A percentile compares a stretch with the other conserved stretches of the same genome.
These are phyloP conservation scores for Hysterangium stoloniferum DNA, from an alignment of 768 basidiomycete species.

Conservation along the genomic window DNA sequence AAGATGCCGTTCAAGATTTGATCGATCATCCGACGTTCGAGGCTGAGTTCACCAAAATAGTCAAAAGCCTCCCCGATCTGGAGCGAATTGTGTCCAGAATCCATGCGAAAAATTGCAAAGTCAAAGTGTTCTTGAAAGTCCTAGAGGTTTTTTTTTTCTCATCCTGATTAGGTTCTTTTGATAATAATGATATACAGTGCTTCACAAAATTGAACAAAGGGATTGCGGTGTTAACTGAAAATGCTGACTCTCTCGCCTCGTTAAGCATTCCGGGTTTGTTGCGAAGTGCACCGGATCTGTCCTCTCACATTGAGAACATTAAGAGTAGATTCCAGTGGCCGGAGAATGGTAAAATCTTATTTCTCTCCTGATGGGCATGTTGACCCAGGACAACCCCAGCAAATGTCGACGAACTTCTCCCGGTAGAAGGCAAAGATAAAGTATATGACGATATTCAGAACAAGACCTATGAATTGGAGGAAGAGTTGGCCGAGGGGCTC, in stretches of 20 bases:
- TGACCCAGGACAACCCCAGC: neutral
- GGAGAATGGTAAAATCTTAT: constrained; percentile 46
- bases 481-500: constrained; percentile 58
- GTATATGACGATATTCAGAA: constrained; percentile 71
- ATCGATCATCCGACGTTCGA: constrained; percentile 75
- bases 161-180: neutral
- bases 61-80: constrained; percentile 82
- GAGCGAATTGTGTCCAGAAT: constrained; percentile 93
- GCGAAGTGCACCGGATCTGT: constrained; percentile 73
- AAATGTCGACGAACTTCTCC: constrained; percentile 68
- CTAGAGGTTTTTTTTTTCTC: constrained; percentile 44
- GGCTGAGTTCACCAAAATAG: constrained; percentile 61
- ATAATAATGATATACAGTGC: constrained; percentile 35
- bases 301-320: constrained; percentile 62
- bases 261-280: constrained; percentile 69
- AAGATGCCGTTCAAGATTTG: constrained; percentile 92
- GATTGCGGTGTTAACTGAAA: constrained; percentile 51
- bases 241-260: constrained; percentile 68
- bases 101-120: constrained; percentile 84
- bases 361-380: no score
- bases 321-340: constrained; percentile 59
- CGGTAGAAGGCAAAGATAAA: constrained; percentile 78
- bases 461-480: constrained; percentile 66
- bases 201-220: constrained; percentile 71
- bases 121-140: constrained; percentile 83